Evolutionary conservation across 2,329 filamentous ascomycete species (phyloP).

Genomic region (Ramularia endophylla): DNA sequence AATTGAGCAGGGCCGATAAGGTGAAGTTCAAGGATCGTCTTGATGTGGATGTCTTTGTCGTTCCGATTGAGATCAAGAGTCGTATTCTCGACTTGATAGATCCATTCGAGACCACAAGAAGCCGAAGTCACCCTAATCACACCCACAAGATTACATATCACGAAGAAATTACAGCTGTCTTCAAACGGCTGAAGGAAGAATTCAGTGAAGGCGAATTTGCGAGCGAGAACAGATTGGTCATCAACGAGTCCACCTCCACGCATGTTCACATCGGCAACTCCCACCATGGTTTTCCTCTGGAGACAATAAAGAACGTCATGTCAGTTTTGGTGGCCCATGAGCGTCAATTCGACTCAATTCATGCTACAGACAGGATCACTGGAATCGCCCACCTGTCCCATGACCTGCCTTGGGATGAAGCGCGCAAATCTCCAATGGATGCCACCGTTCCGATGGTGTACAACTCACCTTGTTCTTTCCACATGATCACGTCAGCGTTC

Average conservation of each 20-base stretch:
- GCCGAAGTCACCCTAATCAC: constrained; percentile 1
- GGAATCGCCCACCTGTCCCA: too few relatives aligned
- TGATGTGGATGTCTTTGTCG: neutral
- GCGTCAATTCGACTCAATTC: constrained; percentile 22
- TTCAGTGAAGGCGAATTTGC: constrained; percentile 5
- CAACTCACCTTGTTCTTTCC: constrained; percentile 12
- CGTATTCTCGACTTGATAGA: constrained; percentile 7
- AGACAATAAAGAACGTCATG: constrained; percentile 27
- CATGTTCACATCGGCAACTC: constrained; percentile 31
- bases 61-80: constrained; percentile 11
- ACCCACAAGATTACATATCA: constrained; percentile 6
- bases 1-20: neutral
- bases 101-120: neutral
- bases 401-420: too few relatives aligned
- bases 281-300: constrained; percentile 17
- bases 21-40: neutral
- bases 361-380: constrained; percentile 18
- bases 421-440: neutral
- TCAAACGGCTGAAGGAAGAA: constrained; percentile 7
- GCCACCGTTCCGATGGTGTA: constrained; percentile 1
- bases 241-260: constrained; percentile 21
- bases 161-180: constrained; percentile 16
- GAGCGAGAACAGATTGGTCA: constrained; percentile 15
- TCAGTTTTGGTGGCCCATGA: constrained; percentile 26
- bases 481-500: constrained; percentile 4